phyloP scores from a whole-genome alignment of 192 early-diverging fungal species.

The Coemansia sp. region DNA sequence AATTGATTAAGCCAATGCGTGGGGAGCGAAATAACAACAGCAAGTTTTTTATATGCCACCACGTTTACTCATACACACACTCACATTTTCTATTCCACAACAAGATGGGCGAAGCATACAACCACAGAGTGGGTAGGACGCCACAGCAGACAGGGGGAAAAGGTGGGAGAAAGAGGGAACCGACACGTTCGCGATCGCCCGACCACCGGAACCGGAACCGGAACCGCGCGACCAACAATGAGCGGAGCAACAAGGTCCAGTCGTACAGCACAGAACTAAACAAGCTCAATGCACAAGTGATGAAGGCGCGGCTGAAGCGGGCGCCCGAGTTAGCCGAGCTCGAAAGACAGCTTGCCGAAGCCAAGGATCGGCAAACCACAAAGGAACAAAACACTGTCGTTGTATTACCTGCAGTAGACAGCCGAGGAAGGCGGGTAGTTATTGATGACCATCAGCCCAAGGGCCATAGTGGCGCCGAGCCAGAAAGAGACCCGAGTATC shows the following conservation, averaged over 20 bases:
- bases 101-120: too few species aligned
- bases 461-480: neutral
- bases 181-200: neutral
- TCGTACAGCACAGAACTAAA: constrained; percentile 67
- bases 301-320: constrained; percentile 80
- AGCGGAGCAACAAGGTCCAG: neutral
- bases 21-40: too few species aligned
- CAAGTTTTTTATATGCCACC: too few species aligned
- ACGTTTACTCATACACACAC: too few species aligned
- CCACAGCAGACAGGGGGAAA: too few species aligned
- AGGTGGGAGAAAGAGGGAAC: neutral
- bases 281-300: constrained; percentile 76
- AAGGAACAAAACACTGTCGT: constrained; percentile 18
- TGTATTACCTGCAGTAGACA: constrained; percentile 42
- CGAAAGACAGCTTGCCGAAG: constrained; percentile 71
- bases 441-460: neutral
- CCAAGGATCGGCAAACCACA: constrained; percentile 43
- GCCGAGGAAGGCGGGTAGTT: constrained; percentile 29
- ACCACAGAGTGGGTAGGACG: too few species aligned
- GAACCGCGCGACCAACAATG: neutral
- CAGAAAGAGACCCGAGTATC: constrained; percentile 4
- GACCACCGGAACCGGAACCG: neutral
- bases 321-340: constrained; percentile 62
- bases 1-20: too few species aligned
- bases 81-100: too few species aligned